These are phyloP conservation scores for Hibiscus mutabilis DNA, from an alignment of 345 rosid species.

Conservation along the genomic window DNA sequence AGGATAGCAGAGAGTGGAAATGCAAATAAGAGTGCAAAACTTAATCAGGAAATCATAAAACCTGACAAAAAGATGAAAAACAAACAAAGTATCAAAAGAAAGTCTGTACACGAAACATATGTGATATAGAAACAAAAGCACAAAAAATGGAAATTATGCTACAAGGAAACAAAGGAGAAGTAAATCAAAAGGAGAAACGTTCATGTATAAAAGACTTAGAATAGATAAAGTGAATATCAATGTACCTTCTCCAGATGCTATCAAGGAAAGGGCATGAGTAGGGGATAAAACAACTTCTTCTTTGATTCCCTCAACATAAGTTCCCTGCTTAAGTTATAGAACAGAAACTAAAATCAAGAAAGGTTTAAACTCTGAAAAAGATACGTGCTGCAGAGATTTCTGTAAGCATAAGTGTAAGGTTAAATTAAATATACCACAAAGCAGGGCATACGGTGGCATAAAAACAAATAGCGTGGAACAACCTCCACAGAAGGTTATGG, in stretches of 20 bases:
- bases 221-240: background rate
- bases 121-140: too few species aligned
- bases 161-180: background rate
- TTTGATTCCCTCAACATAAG: constrained; percentile 82
- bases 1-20: constrained; percentile 2
- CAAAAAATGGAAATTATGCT: background rate
- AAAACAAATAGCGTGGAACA: constrained; percentile 2
- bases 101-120: too few species aligned
- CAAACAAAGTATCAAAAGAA: background rate
- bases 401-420: background rate
- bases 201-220: background rate
- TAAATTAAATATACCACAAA: background rate
- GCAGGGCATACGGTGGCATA: background rate
- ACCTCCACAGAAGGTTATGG: background rate
- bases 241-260: constrained; percentile 95
- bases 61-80: background rate
- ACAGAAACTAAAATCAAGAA: constrained; percentile 15
- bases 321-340: constrained; percentile 46
- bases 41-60: background rate
- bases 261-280: constrained; percentile 92
- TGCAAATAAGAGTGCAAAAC: background rate
- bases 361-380: constrained; percentile 6
- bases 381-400: constrained; percentile 7
- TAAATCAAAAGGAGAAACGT: background rate
- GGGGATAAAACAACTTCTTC: constrained; percentile 98